Evolutionary conservation across 164 flowering plant species (phyloP).

Genomic region (Malania oleifera): DNA sequence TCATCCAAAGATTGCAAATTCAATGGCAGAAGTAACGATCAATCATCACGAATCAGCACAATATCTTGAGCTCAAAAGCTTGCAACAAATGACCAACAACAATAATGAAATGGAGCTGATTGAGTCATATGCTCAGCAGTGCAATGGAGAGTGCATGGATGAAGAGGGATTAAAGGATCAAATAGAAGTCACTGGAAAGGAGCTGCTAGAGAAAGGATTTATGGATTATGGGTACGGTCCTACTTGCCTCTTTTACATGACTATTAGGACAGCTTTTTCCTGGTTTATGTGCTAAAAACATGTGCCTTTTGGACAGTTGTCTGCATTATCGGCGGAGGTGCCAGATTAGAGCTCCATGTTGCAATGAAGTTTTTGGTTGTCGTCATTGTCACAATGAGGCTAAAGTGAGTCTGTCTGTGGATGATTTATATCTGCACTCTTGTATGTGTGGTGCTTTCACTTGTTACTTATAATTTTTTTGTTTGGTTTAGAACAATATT

Average conservation of each 20-base stretch:
- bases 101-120: conserved; percentile 3
- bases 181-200: conserved; percentile 5
- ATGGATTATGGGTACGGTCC: conserved; percentile 68
- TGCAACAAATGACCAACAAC: conserved; percentile 12
- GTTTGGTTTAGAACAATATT: conserved; percentile 54
- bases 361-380: conserved; percentile 82
- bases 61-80: conserved; percentile 14
- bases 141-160: conserved; percentile 13
- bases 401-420: conserved; percentile 39
- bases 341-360: conserved; percentile 83
- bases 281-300: not conserved
- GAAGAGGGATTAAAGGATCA: conserved; percentile 16
- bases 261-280: not conserved
- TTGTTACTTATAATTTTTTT: not conserved
- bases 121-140: conserved; percentile 10
- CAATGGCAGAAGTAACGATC: conserved; percentile 25
- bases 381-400: conserved; percentile 87
- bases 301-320: conserved; percentile 41
- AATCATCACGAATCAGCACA: conserved; percentile 14
- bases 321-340: conserved; percentile 76
- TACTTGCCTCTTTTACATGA: not conserved
- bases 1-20: conserved; percentile 1
- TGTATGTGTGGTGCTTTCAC: not conserved
- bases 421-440: too few relatives aligned
- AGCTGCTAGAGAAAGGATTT: conserved; percentile 45